phyloP scores from a whole-genome alignment of 2,329 filamentous ascomycete species.

The Ascochyta viciae-villosae region DNA sequence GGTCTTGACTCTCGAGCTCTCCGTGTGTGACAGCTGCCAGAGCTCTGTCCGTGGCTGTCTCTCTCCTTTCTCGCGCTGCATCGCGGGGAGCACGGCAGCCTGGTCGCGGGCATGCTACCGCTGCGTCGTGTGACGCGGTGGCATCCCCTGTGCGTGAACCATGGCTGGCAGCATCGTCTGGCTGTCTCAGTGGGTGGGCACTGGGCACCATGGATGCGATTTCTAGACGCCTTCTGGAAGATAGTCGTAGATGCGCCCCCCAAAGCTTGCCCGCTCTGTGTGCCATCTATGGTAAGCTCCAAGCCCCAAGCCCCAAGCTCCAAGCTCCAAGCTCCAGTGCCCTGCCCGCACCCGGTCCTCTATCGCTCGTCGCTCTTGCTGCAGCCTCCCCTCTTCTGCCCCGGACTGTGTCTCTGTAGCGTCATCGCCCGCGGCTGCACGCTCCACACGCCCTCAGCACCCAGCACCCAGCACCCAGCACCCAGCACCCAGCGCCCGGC shows the following conservation, averaged over 20 bases:
- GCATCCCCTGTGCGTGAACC: conserved; percentile 23
- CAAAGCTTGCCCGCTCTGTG: conserved; percentile 22
- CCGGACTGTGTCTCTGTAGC: conserved; percentile 19
- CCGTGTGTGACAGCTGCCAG: conserved; percentile 7
- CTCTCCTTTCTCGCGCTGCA: neutral
- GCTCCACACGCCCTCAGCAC: conserved; percentile 20
- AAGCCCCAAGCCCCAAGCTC: conserved; percentile 9
- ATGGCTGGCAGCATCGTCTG: conserved; percentile 18
- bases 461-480: neutral
- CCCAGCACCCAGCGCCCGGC: no score
- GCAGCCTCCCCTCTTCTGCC: conserved; percentile 29
- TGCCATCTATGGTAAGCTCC: no score
- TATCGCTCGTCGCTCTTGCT: conserved; percentile 22
- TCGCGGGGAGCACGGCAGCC: conserved; percentile 9
- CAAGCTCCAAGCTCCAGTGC: neutral
- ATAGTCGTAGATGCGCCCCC: conserved; percentile 19
- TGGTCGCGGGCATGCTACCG: conserved; percentile 1
- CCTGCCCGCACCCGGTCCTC: conserved; percentile 19
- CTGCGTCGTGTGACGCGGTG: conserved; percentile 22
- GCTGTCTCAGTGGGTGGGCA: conserved; percentile 18
- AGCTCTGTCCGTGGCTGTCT: neutral
- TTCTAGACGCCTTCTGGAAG: conserved; percentile 44
- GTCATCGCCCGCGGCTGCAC: conserved; percentile 23
- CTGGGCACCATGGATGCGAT: conserved; percentile 4
- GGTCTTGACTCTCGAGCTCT: neutral